phyloP scores from a whole-genome alignment of 1,284 basidiomycete species.

The Naganishia albida region DNA sequence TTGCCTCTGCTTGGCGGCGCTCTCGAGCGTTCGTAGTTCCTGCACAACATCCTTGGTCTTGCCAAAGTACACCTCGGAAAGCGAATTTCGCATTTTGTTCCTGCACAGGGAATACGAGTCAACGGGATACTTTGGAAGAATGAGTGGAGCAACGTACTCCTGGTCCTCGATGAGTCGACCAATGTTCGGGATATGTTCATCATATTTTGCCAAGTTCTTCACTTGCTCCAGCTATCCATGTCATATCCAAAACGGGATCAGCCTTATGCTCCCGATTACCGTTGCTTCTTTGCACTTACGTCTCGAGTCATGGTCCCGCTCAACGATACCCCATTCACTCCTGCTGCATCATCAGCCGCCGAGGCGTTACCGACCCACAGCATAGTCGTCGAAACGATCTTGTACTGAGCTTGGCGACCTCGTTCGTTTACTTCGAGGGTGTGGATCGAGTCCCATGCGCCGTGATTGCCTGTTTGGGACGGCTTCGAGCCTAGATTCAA shows the following conservation, averaged over 20 bases:
- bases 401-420: slow-evolving; percentile 89
- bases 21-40: slow-evolving; percentile 82
- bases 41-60: slow-evolving; percentile 95
- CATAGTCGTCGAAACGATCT: slow-evolving; percentile 96
- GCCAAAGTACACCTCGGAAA: slow-evolving; percentile 97
- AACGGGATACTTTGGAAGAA: neutral
- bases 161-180: slow-evolving; percentile 96
- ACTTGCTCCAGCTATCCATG: slow-evolving; percentile 75
- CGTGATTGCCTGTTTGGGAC: slow-evolving; percentile 48
- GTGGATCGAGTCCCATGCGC: slow-evolving; percentile 97
- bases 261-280: neutral
- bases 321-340: slow-evolving; percentile 64
- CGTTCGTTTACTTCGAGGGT: slow-evolving; percentile 93
- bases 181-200: slow-evolving; percentile 86
- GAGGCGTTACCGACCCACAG: slow-evolving; percentile 75
- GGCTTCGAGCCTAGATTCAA: slow-evolving; percentile 23
- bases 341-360: slow-evolving; percentile 50
- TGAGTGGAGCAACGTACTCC: slow-evolving; percentile 60
- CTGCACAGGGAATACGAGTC: slow-evolving; percentile 33
- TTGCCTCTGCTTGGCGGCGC: slow-evolving; percentile 76
- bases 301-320: slow-evolving; percentile 97
- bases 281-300: slow-evolving; percentile 60
- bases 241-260: slow-evolving; percentile 16
- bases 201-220: slow-evolving; percentile 70
- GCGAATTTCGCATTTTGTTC: slow-evolving; percentile 92